Base-by-base conservation (phyloP, 2,329 filamentous ascomycete genomes). In the Trichoderma simmonsii region DNA sequence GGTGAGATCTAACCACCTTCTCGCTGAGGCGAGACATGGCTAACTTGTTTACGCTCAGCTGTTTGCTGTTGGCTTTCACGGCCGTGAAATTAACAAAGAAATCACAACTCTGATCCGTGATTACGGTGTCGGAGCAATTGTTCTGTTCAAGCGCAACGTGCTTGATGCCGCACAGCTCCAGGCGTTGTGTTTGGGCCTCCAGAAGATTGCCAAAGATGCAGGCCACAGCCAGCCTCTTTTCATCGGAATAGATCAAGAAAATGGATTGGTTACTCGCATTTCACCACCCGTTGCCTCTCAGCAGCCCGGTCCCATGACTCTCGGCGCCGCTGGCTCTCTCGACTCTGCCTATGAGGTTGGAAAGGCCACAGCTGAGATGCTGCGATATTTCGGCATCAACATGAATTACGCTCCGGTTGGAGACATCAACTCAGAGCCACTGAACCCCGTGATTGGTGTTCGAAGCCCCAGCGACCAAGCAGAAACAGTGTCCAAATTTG, bases 401-500 rank as follows among this genome's bases (percentile, higher is more conserved):
- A 76, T 78, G 74, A 78, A 78, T 72, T 78, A 78, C 32, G 76
- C 77, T 1, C 77, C 77, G 1, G 75, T 78, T 6, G 77, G 74
- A 18, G 77, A 78, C 60, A 70, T 77, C 61, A 78, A 78, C 54
- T 77, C 74, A 11, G 76, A 78, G 68, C 77, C 77, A 1, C 61
- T 78, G 1, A 78, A 78, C 48, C 77, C 76, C 1, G 77, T 78
- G 28, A 78, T 78, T 48, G 76, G 76, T 11, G 74, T 75, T 8
- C 77, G 76, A 12, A 78, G 77, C 39, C 75, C 76, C 3, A 74
- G 76, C n/a, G 77, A 78, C 34, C 71, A 77, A 28, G 74, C 77
- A 4, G 59, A 72, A 11, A 61, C 28, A 2, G 76, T 77, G 8
- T 73, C 75, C 24, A 69, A 72, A 18, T 76, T 75, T 57, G 75